Percentiles rank a stretch among this genome's conserved stretches.
phyloP scores from a whole-genome alignment of 2,329 filamentous ascomycete species.

The Cercospora brassicicola region DNA sequence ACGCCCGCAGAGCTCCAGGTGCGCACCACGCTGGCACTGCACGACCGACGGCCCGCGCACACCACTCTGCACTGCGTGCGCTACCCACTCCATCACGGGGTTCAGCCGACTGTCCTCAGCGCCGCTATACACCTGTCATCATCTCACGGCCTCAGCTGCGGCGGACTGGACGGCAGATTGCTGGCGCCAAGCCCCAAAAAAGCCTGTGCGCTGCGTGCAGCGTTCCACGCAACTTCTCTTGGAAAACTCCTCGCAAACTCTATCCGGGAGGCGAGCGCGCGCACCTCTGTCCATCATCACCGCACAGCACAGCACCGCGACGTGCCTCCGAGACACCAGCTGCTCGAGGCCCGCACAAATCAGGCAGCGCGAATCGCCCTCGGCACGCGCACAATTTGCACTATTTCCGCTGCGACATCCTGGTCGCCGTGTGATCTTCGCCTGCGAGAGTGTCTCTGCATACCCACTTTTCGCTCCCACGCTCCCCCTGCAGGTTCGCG shows the following conservation, averaged over 20 bases:
- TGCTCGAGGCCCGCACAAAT: background rate
- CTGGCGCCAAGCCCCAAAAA: conserved; percentile 20
- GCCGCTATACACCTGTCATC: conserved; percentile 15
- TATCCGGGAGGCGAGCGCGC: conserved; percentile 9
- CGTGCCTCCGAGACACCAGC: background rate
- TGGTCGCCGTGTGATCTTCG: conserved; percentile 12
- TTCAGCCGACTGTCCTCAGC: conserved; percentile 24
- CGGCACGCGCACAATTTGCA: conserved; percentile 14
- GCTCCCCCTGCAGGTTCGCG: conserved; percentile 22
- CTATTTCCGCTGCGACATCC: conserved; percentile 2
- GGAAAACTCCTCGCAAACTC: conserved; percentile 17
- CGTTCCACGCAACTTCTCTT: conserved; percentile 17
- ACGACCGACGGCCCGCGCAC: conserved; percentile 19
- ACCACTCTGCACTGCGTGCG: background rate
- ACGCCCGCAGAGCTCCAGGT: background rate
- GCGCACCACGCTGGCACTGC: conserved; percentile 5
- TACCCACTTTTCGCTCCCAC: conserved; percentile 28
- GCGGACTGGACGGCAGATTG: conserved; percentile 18
- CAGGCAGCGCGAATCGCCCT: background rate
- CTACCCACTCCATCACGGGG: background rate
- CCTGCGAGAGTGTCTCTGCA: conserved; percentile 20
- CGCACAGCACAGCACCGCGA: background rate
- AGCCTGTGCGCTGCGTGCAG: conserved; percentile 16
- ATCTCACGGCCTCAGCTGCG: conserved; percentile 16
- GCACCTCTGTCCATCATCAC: background rate